These are phyloP conservation scores for Chimonanthus praecox DNA, from an alignment of 164 flowering plant species.

Conservation along the genomic window DNA sequence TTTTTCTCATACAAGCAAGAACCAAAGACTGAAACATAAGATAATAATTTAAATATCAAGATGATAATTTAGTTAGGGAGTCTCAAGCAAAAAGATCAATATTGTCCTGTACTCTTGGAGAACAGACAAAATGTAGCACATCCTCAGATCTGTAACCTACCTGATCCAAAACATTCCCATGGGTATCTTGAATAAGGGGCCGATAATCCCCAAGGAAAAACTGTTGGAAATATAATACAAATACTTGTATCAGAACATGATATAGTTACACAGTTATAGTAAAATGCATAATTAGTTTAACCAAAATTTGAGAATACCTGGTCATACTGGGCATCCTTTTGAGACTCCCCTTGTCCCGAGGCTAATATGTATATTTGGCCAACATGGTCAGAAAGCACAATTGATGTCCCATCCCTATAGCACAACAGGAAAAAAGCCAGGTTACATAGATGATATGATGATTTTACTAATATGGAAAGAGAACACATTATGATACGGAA, in stretches of 20 bases:
- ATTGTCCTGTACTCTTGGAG: neutral
- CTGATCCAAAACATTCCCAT: constrained; percentile 94
- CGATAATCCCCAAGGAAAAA: constrained; percentile 99
- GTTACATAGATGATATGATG: too few relatives aligned
- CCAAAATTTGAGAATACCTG: constrained; percentile 47
- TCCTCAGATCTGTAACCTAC: constrained; percentile 21
- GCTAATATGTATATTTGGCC: constrained; percentile 83
- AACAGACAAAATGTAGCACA: neutral
- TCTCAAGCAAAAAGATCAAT: too few relatives aligned
- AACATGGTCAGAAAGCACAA: constrained; percentile 95
- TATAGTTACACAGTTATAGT: neutral
- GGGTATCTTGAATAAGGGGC: constrained; percentile 79
- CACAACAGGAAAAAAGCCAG: neutral
- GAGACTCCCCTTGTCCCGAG: constrained; percentile 95
- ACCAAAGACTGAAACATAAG: neutral
- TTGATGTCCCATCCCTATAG: constrained; percentile 94
- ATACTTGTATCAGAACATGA: neutral
- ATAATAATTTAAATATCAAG: too few relatives aligned
- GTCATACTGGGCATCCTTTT: constrained; percentile 92
- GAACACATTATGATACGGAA: too few relatives aligned
- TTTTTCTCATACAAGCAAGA: neutral
- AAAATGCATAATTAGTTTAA: neutral
- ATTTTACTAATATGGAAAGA: too few relatives aligned
- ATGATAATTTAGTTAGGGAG: neutral
- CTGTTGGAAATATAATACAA: constrained; percentile 32